Evolutionary conservation across 306 rosid genomes (phyloP).

Genomic region (Malus orientalis): DNA sequence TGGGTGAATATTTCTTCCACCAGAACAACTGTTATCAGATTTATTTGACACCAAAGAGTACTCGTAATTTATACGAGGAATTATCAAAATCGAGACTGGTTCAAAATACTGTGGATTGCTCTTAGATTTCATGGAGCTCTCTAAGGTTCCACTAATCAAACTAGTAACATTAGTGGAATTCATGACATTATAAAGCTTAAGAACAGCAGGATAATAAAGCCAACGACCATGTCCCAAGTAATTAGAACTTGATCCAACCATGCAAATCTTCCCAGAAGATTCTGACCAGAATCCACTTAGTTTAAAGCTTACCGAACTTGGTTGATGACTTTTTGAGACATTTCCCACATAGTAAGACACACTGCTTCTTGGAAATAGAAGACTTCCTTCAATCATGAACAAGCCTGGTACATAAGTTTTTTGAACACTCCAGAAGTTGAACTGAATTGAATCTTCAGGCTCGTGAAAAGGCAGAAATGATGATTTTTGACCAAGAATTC

Average conservation of each 20-base stretch:
- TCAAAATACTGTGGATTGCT: constrained; percentile 18
- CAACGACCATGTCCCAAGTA: constrained; percentile 18
- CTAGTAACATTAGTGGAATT: constrained; percentile 24
- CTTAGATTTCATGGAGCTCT: constrained; percentile 29
- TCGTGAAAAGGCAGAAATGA: not conserved
- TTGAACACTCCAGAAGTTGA: not conserved
- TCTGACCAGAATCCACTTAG: constrained; percentile 55
- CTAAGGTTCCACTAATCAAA: constrained; percentile 40
- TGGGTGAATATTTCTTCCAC: not conserved
- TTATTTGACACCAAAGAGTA: constrained; percentile 24
- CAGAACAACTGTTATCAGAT: not conserved
- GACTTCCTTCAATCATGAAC: constrained; percentile 22
- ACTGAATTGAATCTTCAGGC: not conserved
- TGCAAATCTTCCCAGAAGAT: constrained; percentile 19
- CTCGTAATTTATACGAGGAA: constrained; percentile 26
- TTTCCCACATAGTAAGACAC: constrained; percentile 2
- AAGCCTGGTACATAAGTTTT: constrained; percentile 17
- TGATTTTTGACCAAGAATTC: not conserved
- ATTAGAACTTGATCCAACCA: constrained; percentile 24
- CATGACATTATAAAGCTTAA: constrained; percentile 31
- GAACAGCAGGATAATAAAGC: constrained; percentile 13
- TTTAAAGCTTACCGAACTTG: not conserved
- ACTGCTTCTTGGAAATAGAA: constrained; percentile 9
- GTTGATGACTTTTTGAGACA: not conserved
- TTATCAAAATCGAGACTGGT: constrained; percentile 34